Evolutionary conservation across 2,329 filamentous ascomycete species (phyloP).

Genomic region (Aureobasidium sp.): DNA sequence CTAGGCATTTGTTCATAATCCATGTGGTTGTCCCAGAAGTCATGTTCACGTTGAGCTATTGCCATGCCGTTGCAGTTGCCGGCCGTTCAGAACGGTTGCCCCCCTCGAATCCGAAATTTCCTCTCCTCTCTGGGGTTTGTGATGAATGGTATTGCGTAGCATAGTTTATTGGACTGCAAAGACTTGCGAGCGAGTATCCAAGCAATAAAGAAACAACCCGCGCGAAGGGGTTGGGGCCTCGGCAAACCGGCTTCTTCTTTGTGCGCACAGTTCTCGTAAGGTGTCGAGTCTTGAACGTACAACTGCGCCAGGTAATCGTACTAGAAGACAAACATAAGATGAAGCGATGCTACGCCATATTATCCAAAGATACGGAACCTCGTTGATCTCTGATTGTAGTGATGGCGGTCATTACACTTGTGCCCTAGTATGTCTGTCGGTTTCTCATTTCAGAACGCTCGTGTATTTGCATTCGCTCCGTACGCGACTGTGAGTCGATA

Average conservation of each 20-base stretch:
- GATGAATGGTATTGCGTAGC: background rate
- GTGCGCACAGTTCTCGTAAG: background rate
- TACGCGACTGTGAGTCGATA: background rate
- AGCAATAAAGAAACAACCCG: background rate
- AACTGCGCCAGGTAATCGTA: background rate
- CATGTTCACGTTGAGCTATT: constrained; percentile 10
- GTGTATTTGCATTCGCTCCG: background rate
- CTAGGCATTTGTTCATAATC: background rate
- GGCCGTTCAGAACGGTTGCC: constrained; percentile 6
- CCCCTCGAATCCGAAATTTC: constrained; percentile 1
- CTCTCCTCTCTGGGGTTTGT: background rate
- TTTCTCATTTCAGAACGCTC: background rate
- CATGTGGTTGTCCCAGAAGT: background rate
- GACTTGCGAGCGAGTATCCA: background rate
- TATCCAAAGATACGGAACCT: background rate
- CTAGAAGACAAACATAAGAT: background rate
- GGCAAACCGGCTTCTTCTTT: background rate
- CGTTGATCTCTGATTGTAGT: background rate
- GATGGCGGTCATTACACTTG: background rate
- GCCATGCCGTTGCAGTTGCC: constrained; percentile 3
- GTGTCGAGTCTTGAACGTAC: background rate
- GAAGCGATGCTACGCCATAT: background rate
- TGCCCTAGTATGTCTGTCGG: background rate
- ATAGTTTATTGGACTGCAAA: background rate
- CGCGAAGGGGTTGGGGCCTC: background rate